phyloP scores from a whole-genome alignment of 2,329 filamentous ascomycete genomes.

The Nigrospora oryzae region DNA sequence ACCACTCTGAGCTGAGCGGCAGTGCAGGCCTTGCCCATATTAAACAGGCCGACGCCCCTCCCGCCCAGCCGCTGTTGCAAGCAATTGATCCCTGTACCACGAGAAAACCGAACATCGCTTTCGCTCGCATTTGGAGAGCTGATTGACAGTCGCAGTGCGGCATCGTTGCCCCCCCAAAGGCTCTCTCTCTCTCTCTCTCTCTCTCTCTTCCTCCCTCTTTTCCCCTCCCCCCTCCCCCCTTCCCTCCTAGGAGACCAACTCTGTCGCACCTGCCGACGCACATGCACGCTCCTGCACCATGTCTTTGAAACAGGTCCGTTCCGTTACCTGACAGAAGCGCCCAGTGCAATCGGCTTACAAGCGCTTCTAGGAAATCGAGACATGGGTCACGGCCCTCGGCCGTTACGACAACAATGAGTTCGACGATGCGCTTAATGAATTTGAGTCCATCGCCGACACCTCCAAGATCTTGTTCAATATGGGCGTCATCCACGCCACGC shows the following conservation, averaged over 20 bases:
- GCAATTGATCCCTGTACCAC: too few relatives aligned
- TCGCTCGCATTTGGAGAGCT: too few relatives aligned
- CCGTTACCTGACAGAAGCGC: too few relatives aligned
- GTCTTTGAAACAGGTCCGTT: constrained; percentile 24
- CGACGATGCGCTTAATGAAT: constrained; percentile 76
- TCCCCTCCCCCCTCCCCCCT: not conserved
- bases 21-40: too few relatives aligned
- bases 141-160: too few relatives aligned
- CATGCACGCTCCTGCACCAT: constrained; percentile 8
- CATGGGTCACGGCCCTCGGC: constrained; percentile 85
- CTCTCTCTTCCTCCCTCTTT: too few relatives aligned
- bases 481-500: constrained; percentile 92
- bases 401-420: constrained; percentile 98
- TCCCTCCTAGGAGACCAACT: not conserved
- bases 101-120: too few relatives aligned
- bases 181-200: not conserved
- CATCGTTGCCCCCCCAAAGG: not conserved
- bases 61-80: too few relatives aligned
- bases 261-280: not conserved
- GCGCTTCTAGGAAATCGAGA: constrained; percentile 80
- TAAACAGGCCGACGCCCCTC: too few relatives aligned
- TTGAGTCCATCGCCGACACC: constrained; percentile 83
- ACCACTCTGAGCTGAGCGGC: too few relatives aligned
- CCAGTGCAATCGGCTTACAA: too few relatives aligned
- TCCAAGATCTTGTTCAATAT: constrained; percentile 99